Base-by-base conservation (phyloP, 75 land plant species). In the Isoetes taiwanensis region DNA sequence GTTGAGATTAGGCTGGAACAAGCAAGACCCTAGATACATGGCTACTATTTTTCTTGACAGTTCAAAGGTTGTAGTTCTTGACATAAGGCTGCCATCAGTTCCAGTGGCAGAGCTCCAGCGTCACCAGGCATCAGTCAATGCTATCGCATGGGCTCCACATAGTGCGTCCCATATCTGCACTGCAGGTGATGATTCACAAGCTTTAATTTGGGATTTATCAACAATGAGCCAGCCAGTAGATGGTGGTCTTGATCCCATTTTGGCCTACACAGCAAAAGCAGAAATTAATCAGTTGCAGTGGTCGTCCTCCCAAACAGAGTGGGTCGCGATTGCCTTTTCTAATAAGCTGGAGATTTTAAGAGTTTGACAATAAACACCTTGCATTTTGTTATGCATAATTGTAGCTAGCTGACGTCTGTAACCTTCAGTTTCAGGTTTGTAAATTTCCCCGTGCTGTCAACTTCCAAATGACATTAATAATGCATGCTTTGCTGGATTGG, bases 221-320 rank as follows among this genome's bases (percentile, higher is more conserved):
- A 38, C 72, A 2, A 77, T 75, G 37, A 77, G 82, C 42, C 80
- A 78, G 30, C 65, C 74, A 10, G 72, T 72, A 4, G 83, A 80
- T n/a, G 83, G 61, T 1, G 59, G 56, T 21, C 75, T 87, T 24
- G 94, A 86, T 48, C 96, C 96, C 1, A 68, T 80, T 43, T 77
- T 84, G 1, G 65, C 69, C 43, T 90, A 86, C 69, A 57, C 76
- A 1, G 84, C 87, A 17, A 74, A 54, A 28, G 76, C 82, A 2
- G 93, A 90, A 66, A 83, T 90, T 54, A 86, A 90, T 55, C 96
- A 89, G 77, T 52, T 89, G 64, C 86, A 85, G 74, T 89, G 96
- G 90, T 85, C 90, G 25, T 72, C 83, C 0, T 60, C 71, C 5
- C 84, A 82, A 60, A 72, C 86, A n/a, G 94, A 90, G 41, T 90